These are phyloP conservation scores for Jaminaea rosea DNA, from an alignment of 1,284 basidiomycete genomes.

Conservation along the genomic window DNA sequence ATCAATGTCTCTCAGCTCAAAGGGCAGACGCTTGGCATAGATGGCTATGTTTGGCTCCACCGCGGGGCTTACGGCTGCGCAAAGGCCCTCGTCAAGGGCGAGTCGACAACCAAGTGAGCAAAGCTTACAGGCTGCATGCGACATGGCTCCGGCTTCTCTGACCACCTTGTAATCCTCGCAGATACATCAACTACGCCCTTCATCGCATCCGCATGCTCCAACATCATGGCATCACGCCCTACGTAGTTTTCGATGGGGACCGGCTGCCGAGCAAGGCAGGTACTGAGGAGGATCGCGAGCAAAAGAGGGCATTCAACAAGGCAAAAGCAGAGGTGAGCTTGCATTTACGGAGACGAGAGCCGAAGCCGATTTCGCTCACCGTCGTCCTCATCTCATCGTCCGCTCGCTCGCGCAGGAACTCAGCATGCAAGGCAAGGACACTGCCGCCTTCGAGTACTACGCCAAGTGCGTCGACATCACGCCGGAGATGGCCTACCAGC, in stretches of 20 bases:
- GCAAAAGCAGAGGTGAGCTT: no score
- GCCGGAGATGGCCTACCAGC: conserved; percentile 90
- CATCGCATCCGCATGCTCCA: conserved; percentile 74
- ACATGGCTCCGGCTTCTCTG: background rate
- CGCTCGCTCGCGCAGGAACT: conserved; percentile 67
- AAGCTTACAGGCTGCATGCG: background rate
- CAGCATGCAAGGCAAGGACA: conserved; percentile 55
- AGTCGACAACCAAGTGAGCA: conserved; percentile 53
- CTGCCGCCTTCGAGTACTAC: conserved; percentile 69
- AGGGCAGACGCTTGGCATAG: conserved; percentile 57
- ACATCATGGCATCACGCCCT: conserved; percentile 75
- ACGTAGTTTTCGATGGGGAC: conserved; percentile 93
- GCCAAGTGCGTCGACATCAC: conserved; percentile 90
- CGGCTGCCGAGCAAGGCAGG: conserved; percentile 85
- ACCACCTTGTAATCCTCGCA: conserved; percentile 43
- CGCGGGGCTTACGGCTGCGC: conserved; percentile 85
- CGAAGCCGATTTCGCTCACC: conserved; percentile 51
- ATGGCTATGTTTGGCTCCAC: conserved; percentile 97
- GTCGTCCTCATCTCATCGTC: background rate
- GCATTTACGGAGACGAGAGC: conserved; percentile 55
- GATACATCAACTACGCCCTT: conserved; percentile 96
- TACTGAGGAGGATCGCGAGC: conserved; percentile 73
- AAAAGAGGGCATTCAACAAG: no score
- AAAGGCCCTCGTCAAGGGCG: conserved; percentile 71
- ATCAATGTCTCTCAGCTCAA: conserved; percentile 27